phyloP scores from a whole-genome alignment of 2,329 filamentous ascomycete genomes.

The Neofusicoccum kwambonambiense region DNA sequence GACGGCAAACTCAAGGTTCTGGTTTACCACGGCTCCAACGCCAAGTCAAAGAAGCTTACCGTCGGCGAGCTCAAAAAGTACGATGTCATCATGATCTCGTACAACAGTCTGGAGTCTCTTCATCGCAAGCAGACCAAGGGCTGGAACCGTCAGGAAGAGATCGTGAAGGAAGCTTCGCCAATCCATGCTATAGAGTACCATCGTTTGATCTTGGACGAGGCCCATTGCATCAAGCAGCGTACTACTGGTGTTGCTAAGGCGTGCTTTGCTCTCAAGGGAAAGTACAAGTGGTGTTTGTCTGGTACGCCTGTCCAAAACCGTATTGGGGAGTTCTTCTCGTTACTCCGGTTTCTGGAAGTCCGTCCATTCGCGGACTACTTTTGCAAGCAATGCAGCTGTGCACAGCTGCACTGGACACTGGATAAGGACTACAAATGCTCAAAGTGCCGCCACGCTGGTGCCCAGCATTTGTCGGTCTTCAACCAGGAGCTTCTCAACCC shows the following conservation, averaged over 20 bases:
- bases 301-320: conserved; percentile 96
- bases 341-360: conserved; percentile 87
- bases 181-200: conserved; percentile 88
- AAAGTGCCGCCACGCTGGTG: conserved; percentile 64
- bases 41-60: conserved; percentile 75
- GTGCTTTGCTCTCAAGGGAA: conserved; percentile 84
- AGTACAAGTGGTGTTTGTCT: conserved; percentile 92
- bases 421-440: conserved; percentile 69
- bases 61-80: conserved; percentile 74
- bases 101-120: conserved; percentile 85
- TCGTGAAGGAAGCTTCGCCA: conserved; percentile 72
- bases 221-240: conserved; percentile 89
- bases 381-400: conserved; percentile 82
- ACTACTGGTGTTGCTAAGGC: conserved; percentile 91
- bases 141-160: conserved; percentile 74
- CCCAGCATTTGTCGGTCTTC: conserved; percentile 76
- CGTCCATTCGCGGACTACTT: conserved; percentile 90
- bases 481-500: conserved; percentile 95
- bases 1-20: conserved; percentile 87
- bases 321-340: conserved; percentile 94
- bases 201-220: conserved; percentile 89
- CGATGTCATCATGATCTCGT: conserved; percentile 97
- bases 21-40: conserved; percentile 83
- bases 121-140: conserved; percentile 91
- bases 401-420: conserved; percentile 79